Evolutionary conservation across 1,284 basidiomycete species (phyloP).

Genomic region (Stereum hirsutum): DNA sequence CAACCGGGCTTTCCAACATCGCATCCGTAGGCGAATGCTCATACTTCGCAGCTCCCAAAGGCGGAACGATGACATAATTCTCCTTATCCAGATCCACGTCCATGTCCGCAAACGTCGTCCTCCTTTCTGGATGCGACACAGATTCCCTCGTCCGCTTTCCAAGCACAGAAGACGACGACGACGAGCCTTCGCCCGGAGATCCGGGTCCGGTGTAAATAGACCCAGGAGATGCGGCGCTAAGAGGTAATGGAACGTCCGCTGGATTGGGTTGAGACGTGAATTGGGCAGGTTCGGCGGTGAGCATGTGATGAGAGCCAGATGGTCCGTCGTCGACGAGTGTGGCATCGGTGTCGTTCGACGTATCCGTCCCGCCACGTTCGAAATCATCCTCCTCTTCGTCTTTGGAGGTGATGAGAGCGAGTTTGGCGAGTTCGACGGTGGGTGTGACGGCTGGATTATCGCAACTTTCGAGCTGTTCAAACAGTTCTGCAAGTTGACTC

Average conservation of each 20-base stretch:
- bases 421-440: conserved; percentile 79
- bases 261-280: too few species aligned
- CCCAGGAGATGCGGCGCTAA: conserved; percentile 1
- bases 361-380: conserved; percentile 63
- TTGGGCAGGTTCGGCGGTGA: too few species aligned
- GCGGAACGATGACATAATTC: conserved; percentile 38
- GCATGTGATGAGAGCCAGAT: conserved; percentile 5
- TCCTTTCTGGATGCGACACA: conserved; percentile 26
- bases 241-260: too few species aligned
- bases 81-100: conserved; percentile 34
- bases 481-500: conserved; percentile 68
- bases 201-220: conserved; percentile 18
- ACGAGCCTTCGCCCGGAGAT: conserved; percentile 8
- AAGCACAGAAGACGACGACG: conserved; percentile 46
- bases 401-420: conserved; percentile 86
- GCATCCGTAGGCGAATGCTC: conserved; percentile 7
- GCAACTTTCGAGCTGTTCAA: conserved; percentile 67
- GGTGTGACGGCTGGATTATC: conserved; percentile 70
- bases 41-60: conserved; percentile 13
- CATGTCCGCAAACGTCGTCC: conserved; percentile 37
- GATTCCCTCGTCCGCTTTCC: conserved; percentile 66
- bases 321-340: conserved; percentile 71
- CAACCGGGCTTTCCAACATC: too few species aligned
- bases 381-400: conserved; percentile 82
- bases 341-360: conserved; percentile 78